Evolutionary conservation across 805 yeast genomes (phyloP).

Genomic region (Pichia eremophila): DNA sequence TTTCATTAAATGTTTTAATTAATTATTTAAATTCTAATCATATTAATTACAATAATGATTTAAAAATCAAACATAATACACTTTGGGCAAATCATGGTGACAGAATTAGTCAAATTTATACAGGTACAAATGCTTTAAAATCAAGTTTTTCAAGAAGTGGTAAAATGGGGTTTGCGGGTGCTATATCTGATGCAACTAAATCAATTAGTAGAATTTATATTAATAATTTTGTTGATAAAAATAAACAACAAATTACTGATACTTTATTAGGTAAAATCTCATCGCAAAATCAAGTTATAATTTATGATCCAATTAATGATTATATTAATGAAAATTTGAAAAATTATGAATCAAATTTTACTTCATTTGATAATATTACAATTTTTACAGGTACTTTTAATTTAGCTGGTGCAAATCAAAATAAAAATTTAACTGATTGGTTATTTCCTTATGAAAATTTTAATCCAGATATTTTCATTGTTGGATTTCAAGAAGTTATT

Average conservation of each 20-base stretch:
- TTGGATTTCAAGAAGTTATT: slow-evolving; percentile 91
- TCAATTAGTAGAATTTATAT: slow-evolving; percentile 92
- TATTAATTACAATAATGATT: slow-evolving; percentile 1
- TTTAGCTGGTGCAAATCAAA: slow-evolving; percentile 60
- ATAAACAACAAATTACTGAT: slow-evolving; percentile 85
- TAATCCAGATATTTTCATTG: slow-evolving; percentile 71
- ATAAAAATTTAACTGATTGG: slow-evolving; percentile 65
- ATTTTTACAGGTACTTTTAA: slow-evolving; percentile 82
- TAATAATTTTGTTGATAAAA: slow-evolving; percentile 89
- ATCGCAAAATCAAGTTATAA: slow-evolving; percentile 56
- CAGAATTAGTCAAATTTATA: slow-evolving; percentile 87
- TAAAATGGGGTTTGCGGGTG: slow-evolving; percentile 94
- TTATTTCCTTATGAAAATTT: slow-evolving; percentile 59
- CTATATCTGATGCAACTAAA: slow-evolving; percentile 93
- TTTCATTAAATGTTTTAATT: slow-evolving; percentile 65
- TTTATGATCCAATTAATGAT: slow-evolving; percentile 85
- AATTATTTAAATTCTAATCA: slow-evolving; percentile 27
- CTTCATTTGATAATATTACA: slow-evolving; percentile 48
- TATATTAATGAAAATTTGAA: slow-evolving; percentile 61
- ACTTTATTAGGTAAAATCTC: slow-evolving; percentile 73
- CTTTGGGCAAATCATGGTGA: slow-evolving; percentile 99
- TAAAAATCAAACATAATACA: slow-evolving; percentile 67
- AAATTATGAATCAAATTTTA: slow-evolving; percentile 41
- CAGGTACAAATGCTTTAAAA: slow-evolving; percentile 95
- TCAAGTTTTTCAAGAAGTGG: slow-evolving; percentile 92